phyloP scores from a whole-genome alignment of 1,284 basidiomycete species.

The Lentinula novae-zelandiae region DNA sequence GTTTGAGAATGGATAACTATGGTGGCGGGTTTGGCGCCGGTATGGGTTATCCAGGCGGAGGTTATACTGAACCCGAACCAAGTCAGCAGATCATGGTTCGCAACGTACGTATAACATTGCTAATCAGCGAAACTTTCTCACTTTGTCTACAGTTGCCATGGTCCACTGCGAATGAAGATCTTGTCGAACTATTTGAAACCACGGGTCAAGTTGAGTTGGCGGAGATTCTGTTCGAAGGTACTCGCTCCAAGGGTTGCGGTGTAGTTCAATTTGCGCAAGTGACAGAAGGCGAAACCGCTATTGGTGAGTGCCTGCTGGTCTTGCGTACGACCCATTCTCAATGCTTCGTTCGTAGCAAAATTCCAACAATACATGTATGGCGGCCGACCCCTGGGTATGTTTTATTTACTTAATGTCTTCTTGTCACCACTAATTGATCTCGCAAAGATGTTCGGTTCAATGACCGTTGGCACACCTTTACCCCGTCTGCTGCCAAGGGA shows the following conservation, averaged over 20 bases:
- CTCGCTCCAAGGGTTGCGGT: slow-evolving; percentile 89
- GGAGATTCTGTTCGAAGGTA: slow-evolving; percentile 90
- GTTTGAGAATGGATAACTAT: slow-evolving; percentile 26
- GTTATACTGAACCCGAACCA: slow-evolving; percentile 61
- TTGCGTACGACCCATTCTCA: slow-evolving; percentile 2
- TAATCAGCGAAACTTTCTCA: not conserved
- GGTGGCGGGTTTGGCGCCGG: slow-evolving; percentile 31
- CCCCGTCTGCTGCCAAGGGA: slow-evolving; percentile 79
- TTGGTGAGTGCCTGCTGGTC: slow-evolving; percentile 47
- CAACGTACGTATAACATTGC: slow-evolving; percentile 65
- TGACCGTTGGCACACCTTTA: slow-evolving; percentile 89
- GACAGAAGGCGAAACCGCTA: slow-evolving; percentile 89
- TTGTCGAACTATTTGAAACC: slow-evolving; percentile 97
- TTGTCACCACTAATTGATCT: slow-evolving; percentile 2
- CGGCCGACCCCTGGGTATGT: slow-evolving; percentile 78
- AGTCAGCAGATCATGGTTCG: slow-evolving; percentile 97
- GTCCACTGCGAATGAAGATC: slow-evolving; percentile 98
- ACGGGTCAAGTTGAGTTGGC: slow-evolving; percentile 93
- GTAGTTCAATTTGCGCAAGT: slow-evolving; percentile 93
- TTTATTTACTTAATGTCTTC: not conserved
- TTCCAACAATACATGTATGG: slow-evolving; percentile 92
- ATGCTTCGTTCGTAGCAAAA: slow-evolving; percentile 55
- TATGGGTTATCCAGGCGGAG: slow-evolving; percentile 38
- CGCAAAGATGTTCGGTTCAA: slow-evolving; percentile 83
- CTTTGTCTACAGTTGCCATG: slow-evolving; percentile 73